Conservation (phyloP, 345 rosid species). For the Rhodamnia argentea region DNA sequence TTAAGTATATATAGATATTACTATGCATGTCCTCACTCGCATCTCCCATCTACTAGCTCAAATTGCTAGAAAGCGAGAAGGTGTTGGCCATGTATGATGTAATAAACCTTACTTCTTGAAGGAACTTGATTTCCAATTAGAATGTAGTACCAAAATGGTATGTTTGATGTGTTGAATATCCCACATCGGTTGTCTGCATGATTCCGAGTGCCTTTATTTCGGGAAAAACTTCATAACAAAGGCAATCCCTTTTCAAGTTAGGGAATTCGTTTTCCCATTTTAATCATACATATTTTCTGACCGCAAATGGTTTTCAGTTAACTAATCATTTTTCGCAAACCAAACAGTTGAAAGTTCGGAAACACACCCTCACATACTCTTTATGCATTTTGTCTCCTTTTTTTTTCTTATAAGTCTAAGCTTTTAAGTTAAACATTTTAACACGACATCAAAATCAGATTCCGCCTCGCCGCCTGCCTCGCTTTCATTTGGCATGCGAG, state of each 20-base stretch:
- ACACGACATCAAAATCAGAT: background rate
- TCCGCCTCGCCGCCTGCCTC: background rate
- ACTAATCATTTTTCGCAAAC: background rate
- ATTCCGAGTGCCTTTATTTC: background rate
- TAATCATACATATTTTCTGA: background rate
- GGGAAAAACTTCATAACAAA: background rate
- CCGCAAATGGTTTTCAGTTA: background rate
- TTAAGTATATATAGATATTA: background rate
- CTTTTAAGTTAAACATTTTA: background rate
- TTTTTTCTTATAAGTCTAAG: background rate
- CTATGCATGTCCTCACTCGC: background rate
- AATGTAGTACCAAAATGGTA: background rate
- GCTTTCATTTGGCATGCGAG: background rate
- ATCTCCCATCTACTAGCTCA: background rate
- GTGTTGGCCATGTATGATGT: background rate
- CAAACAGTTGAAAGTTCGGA: background rate
- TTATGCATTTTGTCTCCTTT: background rate
- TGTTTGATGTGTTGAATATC: background rate
- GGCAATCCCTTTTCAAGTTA: background rate
- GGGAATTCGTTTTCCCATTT: background rate
- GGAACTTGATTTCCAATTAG: background rate
- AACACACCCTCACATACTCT: background rate
- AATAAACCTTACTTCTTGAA: background rate
- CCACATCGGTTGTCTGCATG: background rate
- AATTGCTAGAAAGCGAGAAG: background rate